These are phyloP conservation scores for Cyclocybe aegerita DNA, from an alignment of 768 basidiomycete genomes.

Conservation along the genomic window DNA sequence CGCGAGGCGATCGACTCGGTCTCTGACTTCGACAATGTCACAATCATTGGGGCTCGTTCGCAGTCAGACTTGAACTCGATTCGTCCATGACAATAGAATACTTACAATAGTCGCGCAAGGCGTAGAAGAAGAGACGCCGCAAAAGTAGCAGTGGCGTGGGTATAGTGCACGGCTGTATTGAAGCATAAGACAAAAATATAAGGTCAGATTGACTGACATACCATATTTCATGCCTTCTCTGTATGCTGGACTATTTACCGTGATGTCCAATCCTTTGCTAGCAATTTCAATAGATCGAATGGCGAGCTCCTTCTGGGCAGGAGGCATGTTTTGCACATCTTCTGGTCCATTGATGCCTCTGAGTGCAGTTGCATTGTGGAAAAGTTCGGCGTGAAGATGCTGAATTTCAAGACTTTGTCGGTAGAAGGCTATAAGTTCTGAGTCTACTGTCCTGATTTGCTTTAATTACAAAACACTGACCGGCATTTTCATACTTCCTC, in stretches of 20 bases:
- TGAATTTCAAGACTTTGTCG: slow-evolving; percentile 87
- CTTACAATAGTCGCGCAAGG: slow-evolving; percentile 84
- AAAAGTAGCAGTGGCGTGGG: slow-evolving; percentile 93
- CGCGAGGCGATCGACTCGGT: slow-evolving; percentile 77
- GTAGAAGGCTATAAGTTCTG: slow-evolving; percentile 64
- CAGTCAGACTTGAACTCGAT: slow-evolving; percentile 1
- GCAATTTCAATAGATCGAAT: slow-evolving; percentile 84
- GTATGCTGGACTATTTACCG: slow-evolving; percentile 80
- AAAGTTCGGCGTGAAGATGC: slow-evolving; percentile 81
- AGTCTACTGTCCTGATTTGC: neutral
- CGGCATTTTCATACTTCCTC: slow-evolving; percentile 80
- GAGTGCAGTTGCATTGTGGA: slow-evolving; percentile 81
- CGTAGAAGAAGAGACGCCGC: slow-evolving; percentile 88
- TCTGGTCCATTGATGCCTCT: slow-evolving; percentile 83
- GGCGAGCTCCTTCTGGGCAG: slow-evolving; percentile 75
- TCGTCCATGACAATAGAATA: slow-evolving; percentile 2
- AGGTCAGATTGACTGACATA: slow-evolving; percentile 28
- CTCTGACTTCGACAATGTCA: slow-evolving; percentile 69
- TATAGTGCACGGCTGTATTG: slow-evolving; percentile 76
- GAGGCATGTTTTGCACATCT: slow-evolving; percentile 83
- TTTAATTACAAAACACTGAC: slow-evolving; percentile 33
- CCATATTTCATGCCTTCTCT: slow-evolving; percentile 92
- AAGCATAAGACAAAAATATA: slow-evolving; percentile 5
- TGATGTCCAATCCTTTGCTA: slow-evolving; percentile 77
- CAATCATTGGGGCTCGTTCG: slow-evolving; percentile 74